phyloP scores from a whole-genome alignment of 1,284 basidiomycete species.

The Cryptococcus sp. region DNA sequence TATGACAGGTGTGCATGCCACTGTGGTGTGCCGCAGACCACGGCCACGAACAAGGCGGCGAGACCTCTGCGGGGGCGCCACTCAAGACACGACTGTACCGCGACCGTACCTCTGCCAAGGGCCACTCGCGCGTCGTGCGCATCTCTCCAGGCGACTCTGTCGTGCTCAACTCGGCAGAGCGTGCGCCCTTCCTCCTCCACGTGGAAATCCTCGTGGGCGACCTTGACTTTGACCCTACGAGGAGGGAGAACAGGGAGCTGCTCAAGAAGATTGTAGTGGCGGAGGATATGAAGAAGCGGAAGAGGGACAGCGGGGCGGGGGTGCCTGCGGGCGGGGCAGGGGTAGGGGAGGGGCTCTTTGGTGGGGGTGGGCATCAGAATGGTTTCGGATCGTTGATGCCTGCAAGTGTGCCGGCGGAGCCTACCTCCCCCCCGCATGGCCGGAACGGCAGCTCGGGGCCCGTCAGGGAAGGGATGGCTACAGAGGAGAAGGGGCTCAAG shows the following conservation, averaged over 20 bases:
- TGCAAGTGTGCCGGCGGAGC: conserved; percentile 5
- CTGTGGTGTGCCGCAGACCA: conserved; percentile 80
- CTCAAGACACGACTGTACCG: conserved; percentile 56
- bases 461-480: too few relatives aligned
- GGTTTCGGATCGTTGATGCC: conserved; percentile 30
- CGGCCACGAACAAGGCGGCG: conserved; percentile 48
- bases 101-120: conserved; percentile 52
- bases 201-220: conserved; percentile 90
- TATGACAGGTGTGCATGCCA: conserved; percentile 69
- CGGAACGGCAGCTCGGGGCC: too few relatives aligned
- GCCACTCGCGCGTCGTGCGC: conserved; percentile 92
- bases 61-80: conserved; percentile 34
- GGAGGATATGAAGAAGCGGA: conserved; percentile 55
- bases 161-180: conserved; percentile 95
- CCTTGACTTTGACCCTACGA: conserved; percentile 86
- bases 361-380: conserved; percentile 3
- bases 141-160: conserved; percentile 98
- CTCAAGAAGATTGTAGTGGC: conserved; percentile 77
- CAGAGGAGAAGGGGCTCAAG: conserved; percentile 12
- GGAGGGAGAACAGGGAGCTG: conserved; percentile 78
- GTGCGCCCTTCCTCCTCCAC: conserved; percentile 88
- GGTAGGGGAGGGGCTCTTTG: conserved; percentile 3
- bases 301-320: conserved; percentile 27
- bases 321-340: neutral
- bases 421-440: neutral